Evolutionary conservation across 352 stramenopile genomes (phyloP).

Genomic region (Phytophthora cactorum): DNA sequence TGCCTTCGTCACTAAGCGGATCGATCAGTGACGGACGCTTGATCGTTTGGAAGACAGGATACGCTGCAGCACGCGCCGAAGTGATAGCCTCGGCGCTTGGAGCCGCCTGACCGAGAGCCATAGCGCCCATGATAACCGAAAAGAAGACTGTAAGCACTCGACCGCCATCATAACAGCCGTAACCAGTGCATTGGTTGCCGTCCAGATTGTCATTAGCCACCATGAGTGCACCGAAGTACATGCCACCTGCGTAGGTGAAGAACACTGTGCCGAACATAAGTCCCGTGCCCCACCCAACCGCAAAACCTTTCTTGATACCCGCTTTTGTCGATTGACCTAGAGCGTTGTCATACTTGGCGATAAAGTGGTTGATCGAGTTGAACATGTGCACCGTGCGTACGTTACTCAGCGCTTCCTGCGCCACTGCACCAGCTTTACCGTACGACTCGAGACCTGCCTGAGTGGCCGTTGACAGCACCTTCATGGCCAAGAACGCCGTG

Average conservation of each 20-base stretch:
- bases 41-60: slow-evolving; percentile 73
- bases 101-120: slow-evolving; percentile 72
- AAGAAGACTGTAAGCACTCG: slow-evolving; percentile 80
- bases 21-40: slow-evolving; percentile 65
- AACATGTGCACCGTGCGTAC: slow-evolving; percentile 84
- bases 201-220: slow-evolving; percentile 66
- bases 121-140: slow-evolving; percentile 70
- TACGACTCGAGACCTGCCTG: slow-evolving; percentile 67
- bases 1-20: slow-evolving; percentile 46
- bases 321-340: slow-evolving; percentile 49
- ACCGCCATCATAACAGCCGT: slow-evolving; percentile 66
- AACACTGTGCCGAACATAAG: slow-evolving; percentile 74
- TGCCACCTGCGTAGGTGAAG: slow-evolving; percentile 76
- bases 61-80: slow-evolving; percentile 60
- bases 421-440: slow-evolving; percentile 67
- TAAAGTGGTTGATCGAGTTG: slow-evolving; percentile 67
- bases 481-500: slow-evolving; percentile 58
- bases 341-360: slow-evolving; percentile 62
- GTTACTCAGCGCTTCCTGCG: slow-evolving; percentile 75
- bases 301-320: slow-evolving; percentile 55
- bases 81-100: slow-evolving; percentile 68
- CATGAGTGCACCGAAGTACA: slow-evolving; percentile 81
- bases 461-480: slow-evolving; percentile 50
- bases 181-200: slow-evolving; percentile 41
- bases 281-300: slow-evolving; percentile 59